These are phyloP conservation scores for Fraxinus anomala DNA, from an alignment of 257 asterid species.

Conservation along the genomic window DNA sequence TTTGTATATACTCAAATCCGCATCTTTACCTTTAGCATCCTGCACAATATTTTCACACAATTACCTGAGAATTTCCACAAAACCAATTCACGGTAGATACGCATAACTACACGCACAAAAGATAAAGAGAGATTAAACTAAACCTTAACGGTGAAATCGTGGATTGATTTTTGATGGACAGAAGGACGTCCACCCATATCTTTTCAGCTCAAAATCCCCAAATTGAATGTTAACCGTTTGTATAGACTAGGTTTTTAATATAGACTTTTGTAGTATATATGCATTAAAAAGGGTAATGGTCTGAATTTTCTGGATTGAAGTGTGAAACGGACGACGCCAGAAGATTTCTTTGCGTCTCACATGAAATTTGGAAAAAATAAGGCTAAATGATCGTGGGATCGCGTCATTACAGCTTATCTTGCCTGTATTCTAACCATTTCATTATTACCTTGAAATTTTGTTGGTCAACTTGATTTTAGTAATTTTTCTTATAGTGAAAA, in stretches of 20 bases:
- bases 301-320: background rate
- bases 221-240: background rate
- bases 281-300: background rate
- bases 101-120: background rate
- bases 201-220: slow-evolving; percentile 1
- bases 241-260: background rate
- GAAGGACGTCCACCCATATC: slow-evolving; percentile 61
- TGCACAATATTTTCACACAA: slow-evolving; percentile 31
- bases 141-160: slow-evolving; percentile 80
- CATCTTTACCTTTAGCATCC: slow-evolving; percentile 71
- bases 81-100: background rate
- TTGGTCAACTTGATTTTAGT: no score
- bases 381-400: background rate
- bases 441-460: no score
- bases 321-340: background rate
- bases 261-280: background rate
- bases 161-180: slow-evolving; percentile 61
- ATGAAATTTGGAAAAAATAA: background rate
- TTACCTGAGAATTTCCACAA: background rate
- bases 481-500: no score
- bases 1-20: slow-evolving; percentile 55
- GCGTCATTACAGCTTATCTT: background rate
- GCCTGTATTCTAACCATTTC: background rate
- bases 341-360: background rate
- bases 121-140: background rate